Conservation (phyloP, 106 monocot species). For the Acorus calamus region DNA sequence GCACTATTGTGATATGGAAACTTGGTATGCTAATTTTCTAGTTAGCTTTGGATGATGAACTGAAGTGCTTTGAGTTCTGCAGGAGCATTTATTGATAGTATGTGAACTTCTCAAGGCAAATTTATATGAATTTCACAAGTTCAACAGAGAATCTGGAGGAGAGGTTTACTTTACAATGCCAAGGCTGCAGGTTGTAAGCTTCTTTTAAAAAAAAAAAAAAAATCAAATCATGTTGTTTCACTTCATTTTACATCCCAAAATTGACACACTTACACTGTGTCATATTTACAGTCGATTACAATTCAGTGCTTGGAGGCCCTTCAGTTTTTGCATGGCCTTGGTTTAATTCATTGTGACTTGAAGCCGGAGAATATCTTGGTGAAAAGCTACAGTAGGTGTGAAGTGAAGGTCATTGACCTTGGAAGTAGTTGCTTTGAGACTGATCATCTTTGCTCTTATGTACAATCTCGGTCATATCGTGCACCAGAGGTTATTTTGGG, state of each 20-base stretch:
- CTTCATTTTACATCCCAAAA: too few relatives aligned
- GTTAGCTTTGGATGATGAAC: neutral
- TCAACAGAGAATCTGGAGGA: slow-evolving; percentile 98
- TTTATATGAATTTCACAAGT: slow-evolving; percentile 98
- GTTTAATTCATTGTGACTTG: slow-evolving; percentile 96
- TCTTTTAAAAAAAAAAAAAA: neutral
- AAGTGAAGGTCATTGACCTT: slow-evolving; percentile 96
- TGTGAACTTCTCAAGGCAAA: slow-evolving; percentile 99
- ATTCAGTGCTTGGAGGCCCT: slow-evolving; percentile 97
- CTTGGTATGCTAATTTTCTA: neutral
- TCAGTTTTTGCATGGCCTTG: slow-evolving; percentile 86
- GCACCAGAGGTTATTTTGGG: slow-evolving; percentile 97
- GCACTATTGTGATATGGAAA: too few relatives aligned
- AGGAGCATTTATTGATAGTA: slow-evolving; percentile 98
- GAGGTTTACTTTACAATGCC: slow-evolving; percentile 99
- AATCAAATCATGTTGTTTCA: neutral
- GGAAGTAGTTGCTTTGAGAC: slow-evolving; percentile 99
- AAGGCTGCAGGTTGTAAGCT: slow-evolving; percentile 71
- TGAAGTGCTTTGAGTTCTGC: slow-evolving; percentile 2
- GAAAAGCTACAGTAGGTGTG: slow-evolving; percentile 97
- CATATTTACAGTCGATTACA: slow-evolving; percentile 71
- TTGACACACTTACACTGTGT: neutral
- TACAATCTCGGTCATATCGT: slow-evolving; percentile 96
- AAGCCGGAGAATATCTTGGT: slow-evolving; percentile 99
- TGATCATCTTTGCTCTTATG: slow-evolving; percentile 97